phyloP scores from a whole-genome alignment of 2,329 filamentous ascomycete species.

The Dothistroma septosporum region DNA sequence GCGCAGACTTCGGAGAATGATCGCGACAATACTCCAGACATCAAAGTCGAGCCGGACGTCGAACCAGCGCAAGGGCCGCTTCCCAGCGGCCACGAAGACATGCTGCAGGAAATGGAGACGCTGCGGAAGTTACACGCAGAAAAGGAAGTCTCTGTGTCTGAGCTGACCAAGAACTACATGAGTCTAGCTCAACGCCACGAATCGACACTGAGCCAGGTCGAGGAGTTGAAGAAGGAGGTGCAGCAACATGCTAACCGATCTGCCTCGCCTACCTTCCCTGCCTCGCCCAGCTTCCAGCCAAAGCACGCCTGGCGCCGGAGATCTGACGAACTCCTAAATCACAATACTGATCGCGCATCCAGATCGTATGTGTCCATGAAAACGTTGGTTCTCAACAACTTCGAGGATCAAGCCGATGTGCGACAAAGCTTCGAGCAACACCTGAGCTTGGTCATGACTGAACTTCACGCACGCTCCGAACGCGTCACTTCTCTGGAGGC shows the following conservation, averaged over 20 bases:
- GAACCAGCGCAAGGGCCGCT: conserved; percentile 11
- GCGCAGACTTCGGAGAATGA: conserved; percentile 14
- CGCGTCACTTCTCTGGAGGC: conserved; percentile 85
- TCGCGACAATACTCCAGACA: not conserved
- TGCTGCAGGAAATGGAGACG: conserved; percentile 66
- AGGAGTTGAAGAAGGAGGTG: conserved; percentile 84
- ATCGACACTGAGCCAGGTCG: conserved; percentile 76
- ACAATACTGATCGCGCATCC: conserved; percentile 74
- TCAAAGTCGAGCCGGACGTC: conserved; percentile 2
- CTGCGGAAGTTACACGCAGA: conserved; percentile 68
- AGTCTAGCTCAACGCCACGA: conserved; percentile 78
- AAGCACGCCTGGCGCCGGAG: conserved; percentile 58
- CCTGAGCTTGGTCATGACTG: conserved; percentile 85
- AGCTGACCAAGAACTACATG: conserved; percentile 74
- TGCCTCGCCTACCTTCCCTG: conserved; percentile 24
- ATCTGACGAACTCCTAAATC: conserved; percentile 32
- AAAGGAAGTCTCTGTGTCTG: conserved; percentile 69
- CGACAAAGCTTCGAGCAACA: conserved; percentile 93
- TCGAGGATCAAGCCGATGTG: conserved; percentile 74
- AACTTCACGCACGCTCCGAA: conserved; percentile 80
- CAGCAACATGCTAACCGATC: conserved; percentile 49
- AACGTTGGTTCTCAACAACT: conserved; percentile 81
- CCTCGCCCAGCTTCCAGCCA: conserved; percentile 23
- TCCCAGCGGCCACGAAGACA: conserved; percentile 52
- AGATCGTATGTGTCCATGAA: conserved; percentile 85